Base-by-base conservation (phyloP, 2,329 filamentous ascomycete genomes). In the Exophiala xenobiotica region DNA sequence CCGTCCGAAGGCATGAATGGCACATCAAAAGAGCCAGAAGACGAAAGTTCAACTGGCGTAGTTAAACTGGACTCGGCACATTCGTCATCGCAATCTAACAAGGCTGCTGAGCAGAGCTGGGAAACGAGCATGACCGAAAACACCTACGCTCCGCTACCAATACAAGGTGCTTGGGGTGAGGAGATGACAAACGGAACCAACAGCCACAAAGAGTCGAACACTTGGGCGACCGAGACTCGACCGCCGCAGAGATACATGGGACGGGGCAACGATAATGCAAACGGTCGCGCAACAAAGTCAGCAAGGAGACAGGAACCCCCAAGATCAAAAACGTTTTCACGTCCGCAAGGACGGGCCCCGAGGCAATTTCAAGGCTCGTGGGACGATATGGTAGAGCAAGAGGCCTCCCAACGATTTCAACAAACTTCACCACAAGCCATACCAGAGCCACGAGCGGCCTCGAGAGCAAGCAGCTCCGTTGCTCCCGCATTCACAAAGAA, bases 301-400 rank as follows among this genome's bases (percentile, higher is more conserved):
- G 27, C 22, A 3, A 24, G 33, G 20, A 48, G 27, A 22, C 26
- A 46, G 29, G 41, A 48, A 1, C 41, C 41, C 27, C 22, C 38
- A 40, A 11, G n/a, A 14, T 14, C 29, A n/a, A 33, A 20, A 33
- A 14, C 16, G 24, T 37, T 40, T 41, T 14, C 37, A 22, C 53
- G 41, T 11, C 18, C 49, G 5, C 14, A 16, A n/a, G 45, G 37
- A 44, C 40, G 46, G 22, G 19, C 41, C 9, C 53, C 53, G 16
- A 29, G 39, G 31, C 53, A 53, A 23, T 56, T 49, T 37, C 41
- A 56, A 35, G 53, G 53, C 24, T 56, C 53, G 7, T 56, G 49
- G 49, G 53, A 56, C 42, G 53, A 56, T n/a, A 53, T 56, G 49
- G 20, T 49, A 18, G 20, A 46, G 31, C 33, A 33, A 24, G 27